These are phyloP conservation scores for Purpureocillium lavendulum DNA, from an alignment of 2,329 filamentous ascomycete genomes.

Conservation along the genomic window DNA sequence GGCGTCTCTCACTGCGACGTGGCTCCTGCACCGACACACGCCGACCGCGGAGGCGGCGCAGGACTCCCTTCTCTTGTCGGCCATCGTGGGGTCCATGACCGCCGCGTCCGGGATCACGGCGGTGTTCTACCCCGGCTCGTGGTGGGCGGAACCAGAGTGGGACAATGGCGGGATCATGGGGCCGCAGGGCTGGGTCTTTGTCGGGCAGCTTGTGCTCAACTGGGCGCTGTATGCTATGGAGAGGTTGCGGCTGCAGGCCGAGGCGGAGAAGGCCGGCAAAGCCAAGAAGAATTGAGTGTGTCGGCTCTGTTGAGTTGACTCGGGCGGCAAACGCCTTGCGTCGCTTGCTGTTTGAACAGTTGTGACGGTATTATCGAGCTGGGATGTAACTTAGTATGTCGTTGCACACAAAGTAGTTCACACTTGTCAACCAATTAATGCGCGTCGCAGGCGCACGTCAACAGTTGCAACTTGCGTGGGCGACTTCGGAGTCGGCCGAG, in stretches of 20 bases:
- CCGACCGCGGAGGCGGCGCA: background rate
- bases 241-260: background rate
- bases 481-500: too few relatives aligned
- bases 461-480: too few relatives aligned
- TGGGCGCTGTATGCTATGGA: background rate
- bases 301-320: too few relatives aligned
- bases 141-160: background rate
- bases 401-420: too few relatives aligned
- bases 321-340: too few relatives aligned
- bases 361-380: too few relatives aligned
- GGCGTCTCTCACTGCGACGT: background rate
- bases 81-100: background rate
- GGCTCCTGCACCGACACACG: background rate
- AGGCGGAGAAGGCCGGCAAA: background rate
- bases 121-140: background rate
- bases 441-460: too few relatives aligned
- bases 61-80: background rate
- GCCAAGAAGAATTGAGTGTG: background rate
- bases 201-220: background rate
- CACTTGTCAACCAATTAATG: too few relatives aligned
- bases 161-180: background rate
- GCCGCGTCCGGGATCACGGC: background rate
- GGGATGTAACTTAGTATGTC: too few relatives aligned
- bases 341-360: background rate
- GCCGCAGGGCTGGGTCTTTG: background rate